Evolutionary conservation across 805 yeast genomes (phyloP).

Genomic region (Nakazawaea holstii): DNA sequence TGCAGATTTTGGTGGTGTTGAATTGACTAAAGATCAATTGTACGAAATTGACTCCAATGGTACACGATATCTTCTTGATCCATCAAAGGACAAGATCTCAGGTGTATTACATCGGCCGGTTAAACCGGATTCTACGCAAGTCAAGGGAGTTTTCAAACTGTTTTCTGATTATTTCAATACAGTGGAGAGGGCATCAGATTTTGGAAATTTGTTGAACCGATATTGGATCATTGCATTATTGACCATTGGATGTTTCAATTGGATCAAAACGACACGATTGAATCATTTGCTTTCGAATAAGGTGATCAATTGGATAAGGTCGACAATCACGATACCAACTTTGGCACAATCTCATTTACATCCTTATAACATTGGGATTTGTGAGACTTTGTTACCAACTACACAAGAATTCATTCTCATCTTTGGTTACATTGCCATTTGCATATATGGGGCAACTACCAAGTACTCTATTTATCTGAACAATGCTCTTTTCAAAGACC

Average conservation of each 20-base stretch:
- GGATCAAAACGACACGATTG: constrained; percentile 10
- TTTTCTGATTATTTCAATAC: constrained; percentile 18
- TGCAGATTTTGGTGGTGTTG: constrained; percentile 7
- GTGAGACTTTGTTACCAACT: constrained; percentile 22
- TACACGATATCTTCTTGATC: background rate
- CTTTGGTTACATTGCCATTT: constrained; percentile 12
- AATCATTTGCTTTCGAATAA: background rate
- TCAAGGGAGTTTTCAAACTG: constrained; percentile 12
- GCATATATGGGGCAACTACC: constrained; percentile 8
- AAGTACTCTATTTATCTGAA: constrained; percentile 13
- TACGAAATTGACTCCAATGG: constrained; percentile 3
- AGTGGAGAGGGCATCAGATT: constrained; percentile 12
- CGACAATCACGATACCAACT: constrained; percentile 18
- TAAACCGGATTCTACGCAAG: background rate
- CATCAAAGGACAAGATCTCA: constrained; percentile 14
- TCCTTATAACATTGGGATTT: constrained; percentile 16
- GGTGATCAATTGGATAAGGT: constrained; percentile 13
- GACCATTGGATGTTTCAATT: constrained; percentile 15
- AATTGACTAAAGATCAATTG: constrained; percentile 4
- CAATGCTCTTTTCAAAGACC: constrained; percentile 15
- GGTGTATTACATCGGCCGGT: constrained; percentile 16
- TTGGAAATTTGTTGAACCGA: constrained; percentile 14
- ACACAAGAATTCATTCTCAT: constrained; percentile 19
- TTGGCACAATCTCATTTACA: constrained; percentile 16
- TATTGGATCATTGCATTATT: constrained; percentile 19